Conservation (phyloP, 306 rosid genomes). For the Pyrus communis region DNA sequence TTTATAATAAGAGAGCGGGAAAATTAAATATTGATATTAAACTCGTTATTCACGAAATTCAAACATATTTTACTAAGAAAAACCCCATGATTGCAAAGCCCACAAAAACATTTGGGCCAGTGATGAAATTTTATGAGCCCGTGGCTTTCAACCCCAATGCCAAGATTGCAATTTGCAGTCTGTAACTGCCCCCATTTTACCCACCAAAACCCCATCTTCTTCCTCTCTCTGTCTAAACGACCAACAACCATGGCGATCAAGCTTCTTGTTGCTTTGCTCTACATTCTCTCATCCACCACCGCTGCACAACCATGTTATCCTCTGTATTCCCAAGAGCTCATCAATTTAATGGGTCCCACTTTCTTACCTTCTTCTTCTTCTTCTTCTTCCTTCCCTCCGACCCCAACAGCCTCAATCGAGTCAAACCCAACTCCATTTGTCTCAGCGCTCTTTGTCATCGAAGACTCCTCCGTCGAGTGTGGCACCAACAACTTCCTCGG, state of each 20-base stretch:
- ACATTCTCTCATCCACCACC: constrained; percentile 9
- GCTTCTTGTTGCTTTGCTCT: constrained; percentile 5
- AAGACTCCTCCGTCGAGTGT: constrained; percentile 80
- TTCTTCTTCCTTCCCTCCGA: constrained; percentile 1
- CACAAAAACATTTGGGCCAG: neutral
- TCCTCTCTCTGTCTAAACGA: neutral
- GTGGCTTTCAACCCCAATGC: neutral
- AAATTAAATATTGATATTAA: no score
- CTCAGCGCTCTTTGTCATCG: constrained; percentile 69
- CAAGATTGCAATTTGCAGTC: neutral
- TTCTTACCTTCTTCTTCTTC: constrained; percentile 22
- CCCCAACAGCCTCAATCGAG: neutral
- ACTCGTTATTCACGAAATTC: no score
- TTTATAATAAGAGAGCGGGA: no score
- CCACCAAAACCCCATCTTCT: constrained; percentile 29
- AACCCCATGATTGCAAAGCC: neutral
- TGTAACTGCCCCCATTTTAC: neutral
- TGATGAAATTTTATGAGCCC: neutral
- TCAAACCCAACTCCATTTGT: constrained; percentile 25
- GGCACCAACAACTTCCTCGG: constrained; percentile 78
- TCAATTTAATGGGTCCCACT: neutral
- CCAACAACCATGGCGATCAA: constrained; percentile 22
- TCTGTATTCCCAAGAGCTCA: constrained; percentile 2
- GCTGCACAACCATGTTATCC: constrained; percentile 16
- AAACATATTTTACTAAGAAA: no score